These are phyloP conservation scores for Protomyces inundatus DNA, from an alignment of 1,139 yeast species.

Conservation along the genomic window DNA sequence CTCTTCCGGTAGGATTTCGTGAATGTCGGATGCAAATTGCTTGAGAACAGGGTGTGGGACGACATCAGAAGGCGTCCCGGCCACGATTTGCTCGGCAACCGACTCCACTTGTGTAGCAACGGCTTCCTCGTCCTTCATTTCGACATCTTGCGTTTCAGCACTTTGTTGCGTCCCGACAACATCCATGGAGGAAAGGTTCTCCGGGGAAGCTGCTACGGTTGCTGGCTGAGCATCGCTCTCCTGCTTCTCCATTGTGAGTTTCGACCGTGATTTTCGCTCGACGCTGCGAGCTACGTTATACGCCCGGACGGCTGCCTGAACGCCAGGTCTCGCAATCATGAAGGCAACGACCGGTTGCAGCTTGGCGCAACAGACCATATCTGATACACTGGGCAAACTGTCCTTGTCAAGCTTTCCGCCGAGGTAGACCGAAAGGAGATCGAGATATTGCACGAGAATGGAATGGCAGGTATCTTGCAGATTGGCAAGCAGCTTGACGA, in stretches of 20 bases:
- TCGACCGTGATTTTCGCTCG: neutral
- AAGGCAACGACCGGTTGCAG: constrained; percentile 67
- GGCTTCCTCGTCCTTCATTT: neutral
- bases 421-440: constrained; percentile 36
- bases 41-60: neutral
- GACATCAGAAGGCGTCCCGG: neutral
- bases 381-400: constrained; percentile 46
- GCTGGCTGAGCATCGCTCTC: neutral
- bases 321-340: constrained; percentile 65
- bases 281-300: constrained; percentile 28
- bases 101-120: neutral
- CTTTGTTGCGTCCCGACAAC: neutral
- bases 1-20: neutral
- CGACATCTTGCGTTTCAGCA: neutral
- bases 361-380: constrained; percentile 48
- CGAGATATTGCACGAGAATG: constrained; percentile 14
- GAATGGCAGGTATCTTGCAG: constrained; percentile 24
- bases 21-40: neutral
- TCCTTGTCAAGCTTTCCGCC: constrained; percentile 10
- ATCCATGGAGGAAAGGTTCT: neutral
- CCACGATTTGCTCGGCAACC: neutral
- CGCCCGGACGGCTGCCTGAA: constrained; percentile 39
- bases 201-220: neutral
- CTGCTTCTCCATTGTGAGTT: neutral
- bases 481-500: constrained; percentile 26